Base-by-base conservation (phyloP, 1,139 yeast genomes). In the Groenewaldozyma auringiensis region DNA sequence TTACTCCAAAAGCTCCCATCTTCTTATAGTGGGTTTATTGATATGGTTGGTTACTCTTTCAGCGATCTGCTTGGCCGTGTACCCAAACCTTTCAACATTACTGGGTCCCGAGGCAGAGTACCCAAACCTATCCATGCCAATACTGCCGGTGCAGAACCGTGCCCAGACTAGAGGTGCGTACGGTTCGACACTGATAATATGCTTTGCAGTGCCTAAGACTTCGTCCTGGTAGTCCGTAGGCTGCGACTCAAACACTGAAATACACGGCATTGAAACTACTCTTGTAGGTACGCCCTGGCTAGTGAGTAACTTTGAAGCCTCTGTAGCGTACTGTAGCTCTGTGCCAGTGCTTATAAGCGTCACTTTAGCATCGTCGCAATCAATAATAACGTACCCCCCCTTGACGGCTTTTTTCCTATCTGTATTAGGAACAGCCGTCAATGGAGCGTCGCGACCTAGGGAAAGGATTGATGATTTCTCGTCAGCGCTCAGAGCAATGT, bases 161-260 rank as follows among this genome's bases (percentile, higher is more conserved):
- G 67, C 69, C 70, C 70, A 66, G 3, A 68, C 68, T 43, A 57
- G 60, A 14, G 64, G 62, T 2, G 67, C 62, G 47, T 61, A 66
- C 2, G 68, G 66, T 50, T 66, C 70, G 35, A 66, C 56, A 8
- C 63, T 59, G 21, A 66, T 61, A 1, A 63, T 50, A 38, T 67
- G 48, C 27, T 52, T 62, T 45, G 60, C 50, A 34, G 53, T 44
- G 11, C 29, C 29, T 39, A 66, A 51, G 16, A 63, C 46, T 13
- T 54, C 49, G 40, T 55, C 53, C 45, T 54, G 57, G 46, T 63
- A 65, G 22, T 55, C 60, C 9, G 34, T 14, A 2, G 58, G 39
- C 48, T 65, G 68, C 29, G 51, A 32, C 37, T 64, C 67, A 45
- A 65, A 66, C 17, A 65, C 40, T 21, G 55, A 45, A 49, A 59